Conservation (phyloP, 306 rosid species). For the Erythrophleum fordii region DNA sequence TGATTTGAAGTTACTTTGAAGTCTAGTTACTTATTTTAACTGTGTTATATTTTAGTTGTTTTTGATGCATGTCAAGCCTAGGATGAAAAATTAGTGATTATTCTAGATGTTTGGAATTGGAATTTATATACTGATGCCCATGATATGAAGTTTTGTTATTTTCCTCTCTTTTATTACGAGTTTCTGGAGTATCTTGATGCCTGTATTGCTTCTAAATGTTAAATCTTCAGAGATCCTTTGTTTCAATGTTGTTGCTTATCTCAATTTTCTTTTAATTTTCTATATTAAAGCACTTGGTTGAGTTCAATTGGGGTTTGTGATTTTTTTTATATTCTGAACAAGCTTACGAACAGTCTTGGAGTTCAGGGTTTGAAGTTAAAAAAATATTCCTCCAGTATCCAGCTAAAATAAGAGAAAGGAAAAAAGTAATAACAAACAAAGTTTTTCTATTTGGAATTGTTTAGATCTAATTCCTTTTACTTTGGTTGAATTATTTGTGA, state of each 20-base stretch:
- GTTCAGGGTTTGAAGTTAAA: not conserved
- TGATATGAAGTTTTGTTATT: not conserved
- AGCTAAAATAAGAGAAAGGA: not conserved
- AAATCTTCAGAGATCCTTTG: not conserved
- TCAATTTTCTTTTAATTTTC: not conserved
- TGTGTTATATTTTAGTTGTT: not conserved
- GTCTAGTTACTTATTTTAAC: not conserved
- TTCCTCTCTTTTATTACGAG: not conserved
- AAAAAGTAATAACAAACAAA: not conserved
- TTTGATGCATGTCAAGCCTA: not conserved
- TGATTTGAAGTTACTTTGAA: not conserved
- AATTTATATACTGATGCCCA: slow-evolving; percentile 3
- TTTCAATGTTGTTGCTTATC: not conserved
- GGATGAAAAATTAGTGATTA: not conserved
- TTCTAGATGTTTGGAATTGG: not conserved
- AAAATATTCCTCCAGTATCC: not conserved
- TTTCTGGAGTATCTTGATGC: not conserved
- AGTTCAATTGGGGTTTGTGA: not conserved
- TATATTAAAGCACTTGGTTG: too few species aligned
- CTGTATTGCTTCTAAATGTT: not conserved
- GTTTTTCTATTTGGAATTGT: not conserved
- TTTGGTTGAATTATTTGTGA: not conserved
- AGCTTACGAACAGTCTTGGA: not conserved
- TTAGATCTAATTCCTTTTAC: not conserved
- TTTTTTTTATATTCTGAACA: not conserved